Percentiles rank a stretch among this genome's conserved stretches.
These are phyloP conservation scores for Clarkia xantiana DNA, from an alignment of 345 rosid species.

Conservation along the genomic window DNA sequence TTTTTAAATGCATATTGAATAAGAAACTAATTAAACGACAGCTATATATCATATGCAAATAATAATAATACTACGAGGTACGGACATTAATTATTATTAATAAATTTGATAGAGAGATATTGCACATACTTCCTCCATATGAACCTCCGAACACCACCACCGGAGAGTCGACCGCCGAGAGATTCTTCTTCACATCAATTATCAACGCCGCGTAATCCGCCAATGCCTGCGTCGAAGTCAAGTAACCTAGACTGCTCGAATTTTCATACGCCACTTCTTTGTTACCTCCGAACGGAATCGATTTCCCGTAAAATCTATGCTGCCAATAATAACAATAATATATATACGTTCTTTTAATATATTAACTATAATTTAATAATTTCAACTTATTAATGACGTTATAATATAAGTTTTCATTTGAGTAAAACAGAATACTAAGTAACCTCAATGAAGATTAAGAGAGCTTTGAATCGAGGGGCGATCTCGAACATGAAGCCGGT, in stretches of 20 bases:
- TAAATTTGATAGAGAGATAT: neutral
- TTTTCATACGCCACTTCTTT: slow-evolving; percentile 31
- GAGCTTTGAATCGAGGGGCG: slow-evolving; percentile 42
- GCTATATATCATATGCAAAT: neutral
- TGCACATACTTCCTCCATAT: slow-evolving; percentile 49
- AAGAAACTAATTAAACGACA: too few relatives aligned
- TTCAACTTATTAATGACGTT: too few relatives aligned
- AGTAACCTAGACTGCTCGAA: slow-evolving; percentile 32
- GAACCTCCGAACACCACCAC: slow-evolving; percentile 63
- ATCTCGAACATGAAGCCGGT: slow-evolving; percentile 44
- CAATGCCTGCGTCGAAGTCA: slow-evolving; percentile 41
- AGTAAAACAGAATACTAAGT: too few relatives aligned
- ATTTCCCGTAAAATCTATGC: slow-evolving; percentile 52
- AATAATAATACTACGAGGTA: neutral
- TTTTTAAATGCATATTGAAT: too few relatives aligned
- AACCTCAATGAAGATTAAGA: slow-evolving; percentile 51
- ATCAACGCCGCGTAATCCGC: slow-evolving; percentile 47
- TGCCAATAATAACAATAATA: slow-evolving; percentile 14
- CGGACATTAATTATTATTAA: too few relatives aligned
- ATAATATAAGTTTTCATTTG: too few relatives aligned
- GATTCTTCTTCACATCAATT: slow-evolving; percentile 34
- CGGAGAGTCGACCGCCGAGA: slow-evolving; percentile 42
- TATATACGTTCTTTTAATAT: too few relatives aligned
- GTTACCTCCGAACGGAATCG: slow-evolving; percentile 42
- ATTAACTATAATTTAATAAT: too few relatives aligned